Base-by-base conservation (phyloP, 306 rosid species). In the Senna siamea region DNA sequence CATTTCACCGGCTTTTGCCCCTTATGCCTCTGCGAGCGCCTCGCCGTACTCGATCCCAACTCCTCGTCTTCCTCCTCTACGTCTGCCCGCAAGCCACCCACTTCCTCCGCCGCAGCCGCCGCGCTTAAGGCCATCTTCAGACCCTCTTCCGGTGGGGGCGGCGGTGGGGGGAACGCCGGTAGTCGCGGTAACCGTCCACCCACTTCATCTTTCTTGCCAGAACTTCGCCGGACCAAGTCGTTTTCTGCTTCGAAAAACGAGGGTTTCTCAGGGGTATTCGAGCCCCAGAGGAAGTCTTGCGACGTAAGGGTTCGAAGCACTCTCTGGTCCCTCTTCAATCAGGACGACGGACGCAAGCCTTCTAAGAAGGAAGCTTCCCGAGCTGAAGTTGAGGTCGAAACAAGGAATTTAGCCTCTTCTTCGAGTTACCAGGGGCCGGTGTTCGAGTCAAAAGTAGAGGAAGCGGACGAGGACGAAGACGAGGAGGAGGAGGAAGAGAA, bases 241-340 rank as follows among this genome's bases (percentile, higher is more conserved):
- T 95, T 95, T 77, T 95, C 99, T 12, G 99, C 99, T n/a, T 90
- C 99, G 6, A 94, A 94, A 50, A 94, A 94, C 90, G 96, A 92
- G 75, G 92, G 86, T 2, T 90, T 89, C 76, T 88, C 96, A 10
- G 93, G 90, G 14, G 88, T 86, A 0, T 95, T 95, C 12, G 99
- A 95, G 83, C 99, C 99, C 0, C 99, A 92, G 70, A 77, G 99
- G 46, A 92, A 80, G 55, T 95, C 99, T 32, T 95, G 99, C 34
- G 99, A 95, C 96, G 98, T 94, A 5, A 81, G 97, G 19, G 97
- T 41, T 10, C 88, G 97, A 51, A 90, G 84, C 69, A 94, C 99
- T 0, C 95, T 94, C 12, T 88, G 82, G 84, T 22, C 75, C 4
- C 93, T 94, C 48, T 94, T 94, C 80, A 70, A 73, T 47, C 96